Conservation (phyloP, 345 rosid species). For the Cardamine resedifolia region DNA sequence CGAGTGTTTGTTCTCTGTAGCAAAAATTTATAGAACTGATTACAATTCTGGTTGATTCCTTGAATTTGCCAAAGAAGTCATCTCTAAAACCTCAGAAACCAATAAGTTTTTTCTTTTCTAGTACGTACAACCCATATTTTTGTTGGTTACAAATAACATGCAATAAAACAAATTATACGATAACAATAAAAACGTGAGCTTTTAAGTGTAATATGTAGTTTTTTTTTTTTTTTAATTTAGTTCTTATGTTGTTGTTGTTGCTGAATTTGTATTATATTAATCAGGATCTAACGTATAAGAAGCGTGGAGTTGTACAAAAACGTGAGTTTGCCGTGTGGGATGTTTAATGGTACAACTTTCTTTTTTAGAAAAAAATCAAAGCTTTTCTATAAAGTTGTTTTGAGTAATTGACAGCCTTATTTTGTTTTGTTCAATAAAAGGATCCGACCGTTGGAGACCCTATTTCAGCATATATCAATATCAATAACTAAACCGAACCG, state of each 20-base stretch:
- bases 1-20: too few species aligned
- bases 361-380: not conserved
- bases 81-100: not conserved
- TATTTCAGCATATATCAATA: not conserved
- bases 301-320: not conserved
- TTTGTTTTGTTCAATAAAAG: not conserved
- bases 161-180: not conserved
- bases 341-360: not conserved
- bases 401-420: not conserved
- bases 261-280: not conserved
- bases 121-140: not conserved
- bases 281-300: not conserved
- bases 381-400: not conserved
- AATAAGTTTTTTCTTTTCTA: not conserved
- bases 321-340: not conserved
- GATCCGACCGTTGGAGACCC: conserved; percentile 1
- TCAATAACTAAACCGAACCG: not conserved
- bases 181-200: not conserved
- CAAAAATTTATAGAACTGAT: too few species aligned
- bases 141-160: not conserved
- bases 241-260: not conserved
- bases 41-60: too few species aligned
- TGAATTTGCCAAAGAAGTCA: not conserved
- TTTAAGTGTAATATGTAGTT: not conserved
- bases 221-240: too few species aligned